A percentile compares a stretch with the other conserved stretches of the same genome.
Evolutionary conservation across 352 stramenopile species (phyloP).

Genomic region (Globisporangium iwayamae): DNA sequence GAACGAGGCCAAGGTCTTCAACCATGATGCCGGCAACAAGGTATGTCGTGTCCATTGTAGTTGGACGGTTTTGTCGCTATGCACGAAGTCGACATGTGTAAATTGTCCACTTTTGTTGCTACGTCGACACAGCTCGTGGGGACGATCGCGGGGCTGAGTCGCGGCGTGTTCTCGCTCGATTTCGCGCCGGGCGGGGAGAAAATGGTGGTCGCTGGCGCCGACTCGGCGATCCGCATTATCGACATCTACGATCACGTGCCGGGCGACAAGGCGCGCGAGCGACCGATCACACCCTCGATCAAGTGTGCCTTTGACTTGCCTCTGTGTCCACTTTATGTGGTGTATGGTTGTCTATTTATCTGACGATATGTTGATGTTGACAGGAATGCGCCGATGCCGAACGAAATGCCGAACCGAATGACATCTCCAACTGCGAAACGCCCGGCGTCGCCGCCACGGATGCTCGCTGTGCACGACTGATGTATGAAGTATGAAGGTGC

Average conservation of each 20-base stretch:
- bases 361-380: not conserved
- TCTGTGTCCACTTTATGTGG: not conserved
- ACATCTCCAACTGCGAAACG: conserved; percentile 36
- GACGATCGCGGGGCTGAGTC: conserved; percentile 76
- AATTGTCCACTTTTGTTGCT: not conserved
- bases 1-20: conserved; percentile 92
- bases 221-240: conserved; percentile 88
- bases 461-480: conserved; percentile 41
- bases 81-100: not conserved
- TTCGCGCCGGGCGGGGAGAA: conserved; percentile 75
- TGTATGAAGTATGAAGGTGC: not conserved
- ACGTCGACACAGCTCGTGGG: conserved; percentile 48
- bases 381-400: conserved; percentile 52
- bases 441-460: conserved; percentile 47
- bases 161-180: conserved; percentile 84
- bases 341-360: not conserved
- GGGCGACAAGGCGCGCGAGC: conserved; percentile 65
- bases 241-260: conserved; percentile 80
- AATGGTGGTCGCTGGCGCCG: conserved; percentile 81
- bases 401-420: conserved; percentile 31
- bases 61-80: not conserved
- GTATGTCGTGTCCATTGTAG: conserved; percentile 3
- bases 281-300: conserved; percentile 69
- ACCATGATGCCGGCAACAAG: conserved; percentile 62
- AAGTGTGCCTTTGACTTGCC: conserved; percentile 24